A percentile compares a stretch with the other conserved stretches of the same genome.
phyloP scores from a whole-genome alignment of 495 filamentous ascomycete species.

The Hypoxylon perforatum region DNA sequence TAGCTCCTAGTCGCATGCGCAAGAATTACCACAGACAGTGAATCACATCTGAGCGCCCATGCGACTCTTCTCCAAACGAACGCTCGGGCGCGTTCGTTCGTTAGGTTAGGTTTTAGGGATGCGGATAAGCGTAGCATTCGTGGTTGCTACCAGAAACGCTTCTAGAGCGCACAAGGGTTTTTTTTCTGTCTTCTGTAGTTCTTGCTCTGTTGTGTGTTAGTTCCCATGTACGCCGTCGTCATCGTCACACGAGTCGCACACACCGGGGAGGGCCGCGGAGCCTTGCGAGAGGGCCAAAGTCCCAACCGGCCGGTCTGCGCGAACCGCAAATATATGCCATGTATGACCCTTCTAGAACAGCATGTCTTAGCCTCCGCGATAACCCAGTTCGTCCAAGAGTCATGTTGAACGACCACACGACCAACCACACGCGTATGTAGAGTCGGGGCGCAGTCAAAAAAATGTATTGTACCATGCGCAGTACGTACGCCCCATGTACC shows the following conservation, averaged over 20 bases:
- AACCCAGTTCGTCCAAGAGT: constrained; percentile 8
- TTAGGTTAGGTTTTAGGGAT: too few relatives aligned
- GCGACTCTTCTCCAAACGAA: constrained; percentile 7
- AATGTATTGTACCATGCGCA: background rate
- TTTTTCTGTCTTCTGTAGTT: too few relatives aligned
- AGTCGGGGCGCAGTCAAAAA: too few relatives aligned
- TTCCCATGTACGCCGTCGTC: constrained; percentile 1
- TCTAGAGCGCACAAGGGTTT: constrained; percentile 11
- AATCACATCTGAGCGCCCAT: constrained; percentile 19
- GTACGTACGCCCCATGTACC: background rate
- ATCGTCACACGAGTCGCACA: constrained; percentile 18
- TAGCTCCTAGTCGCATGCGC: background rate
- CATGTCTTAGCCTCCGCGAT: constrained; percentile 24
- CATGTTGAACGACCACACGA: background rate
- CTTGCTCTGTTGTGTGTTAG: too few relatives aligned
- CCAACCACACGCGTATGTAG: constrained; percentile 3
- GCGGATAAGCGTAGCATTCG: constrained; percentile 30
- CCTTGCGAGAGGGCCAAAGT: constrained; percentile 12
- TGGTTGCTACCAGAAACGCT: constrained; percentile 29
- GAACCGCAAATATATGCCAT: background rate
- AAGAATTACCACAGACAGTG: constrained; percentile 14
- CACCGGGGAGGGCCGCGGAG: constrained; percentile 3
- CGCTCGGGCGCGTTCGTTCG: constrained; percentile 27
- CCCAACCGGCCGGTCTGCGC: constrained; percentile 20
- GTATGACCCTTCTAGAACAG: constrained; percentile 39